These are phyloP conservation scores for Ophiostoma australiae DNA, from an alignment of 2,329 filamentous ascomycete genomes.

Conservation along the genomic window DNA sequence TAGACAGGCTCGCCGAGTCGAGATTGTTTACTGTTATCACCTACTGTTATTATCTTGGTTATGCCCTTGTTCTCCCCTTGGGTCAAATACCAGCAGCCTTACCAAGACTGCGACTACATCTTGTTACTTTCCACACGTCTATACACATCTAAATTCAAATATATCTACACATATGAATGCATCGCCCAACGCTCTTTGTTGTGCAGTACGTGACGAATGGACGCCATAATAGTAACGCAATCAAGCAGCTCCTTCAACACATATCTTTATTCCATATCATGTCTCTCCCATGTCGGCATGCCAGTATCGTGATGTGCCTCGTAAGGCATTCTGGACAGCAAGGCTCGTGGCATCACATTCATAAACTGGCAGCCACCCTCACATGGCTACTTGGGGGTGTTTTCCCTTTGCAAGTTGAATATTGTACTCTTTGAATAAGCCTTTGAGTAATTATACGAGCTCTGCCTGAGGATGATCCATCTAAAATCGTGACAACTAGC, in stretches of 20 bases:
- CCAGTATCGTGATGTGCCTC: neutral
- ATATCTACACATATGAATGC: neutral
- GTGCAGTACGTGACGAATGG: neutral
- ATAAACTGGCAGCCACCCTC: neutral
- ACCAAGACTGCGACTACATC: neutral
- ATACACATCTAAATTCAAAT: neutral
- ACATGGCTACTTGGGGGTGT: neutral
- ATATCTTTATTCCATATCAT: neutral
- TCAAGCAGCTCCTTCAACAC: neutral
- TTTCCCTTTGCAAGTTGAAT: neutral
- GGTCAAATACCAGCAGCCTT: slow-evolving; percentile 11
- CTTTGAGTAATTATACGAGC: neutral
- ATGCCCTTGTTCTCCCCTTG: neutral
- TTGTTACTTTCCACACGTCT: neutral
- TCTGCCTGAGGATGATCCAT: neutral
- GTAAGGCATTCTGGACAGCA: neutral
- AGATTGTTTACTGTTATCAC: neutral
- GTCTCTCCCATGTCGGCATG: neutral
- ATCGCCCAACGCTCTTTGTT: neutral
- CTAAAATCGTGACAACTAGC: no score
- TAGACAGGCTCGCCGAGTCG: neutral
- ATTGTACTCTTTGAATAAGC: neutral
- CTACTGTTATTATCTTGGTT: neutral
- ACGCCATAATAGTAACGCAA: neutral
- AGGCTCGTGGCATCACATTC: neutral